These are phyloP conservation scores for Cercospora sesami DNA, from an alignment of 2,329 filamentous ascomycete genomes.

Conservation along the genomic window DNA sequence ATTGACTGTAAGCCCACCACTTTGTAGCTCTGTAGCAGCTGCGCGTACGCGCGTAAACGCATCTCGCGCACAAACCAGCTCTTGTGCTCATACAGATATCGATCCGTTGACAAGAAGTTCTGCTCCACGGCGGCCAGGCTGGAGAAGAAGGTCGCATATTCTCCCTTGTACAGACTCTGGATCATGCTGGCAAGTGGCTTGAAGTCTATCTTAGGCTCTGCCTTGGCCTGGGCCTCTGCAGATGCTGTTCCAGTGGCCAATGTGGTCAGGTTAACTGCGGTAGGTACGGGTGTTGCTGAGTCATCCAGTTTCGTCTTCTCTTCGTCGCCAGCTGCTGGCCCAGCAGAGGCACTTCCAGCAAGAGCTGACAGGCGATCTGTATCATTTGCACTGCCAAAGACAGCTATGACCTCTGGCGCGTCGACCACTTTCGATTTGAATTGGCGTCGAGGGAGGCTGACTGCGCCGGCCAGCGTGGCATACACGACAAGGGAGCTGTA, in stretches of 20 bases:
- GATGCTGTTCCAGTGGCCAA: slow-evolving; percentile 62
- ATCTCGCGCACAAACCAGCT: slow-evolving; percentile 98
- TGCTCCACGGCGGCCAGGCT: slow-evolving; percentile 88
- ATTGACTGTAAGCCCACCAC: slow-evolving; percentile 97
- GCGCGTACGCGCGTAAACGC: slow-evolving; percentile 92
- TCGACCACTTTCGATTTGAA: slow-evolving; percentile 99
- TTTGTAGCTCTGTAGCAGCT: slow-evolving; percentile 94
- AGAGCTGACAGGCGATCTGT: slow-evolving; percentile 85
- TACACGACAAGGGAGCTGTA: slow-evolving; percentile 95
- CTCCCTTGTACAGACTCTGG: slow-evolving; percentile 85
- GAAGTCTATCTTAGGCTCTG: slow-evolving; percentile 84
- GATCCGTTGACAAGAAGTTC: slow-evolving; percentile 88
- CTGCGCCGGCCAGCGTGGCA: slow-evolving; percentile 88
- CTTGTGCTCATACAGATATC: slow-evolving; percentile 93
- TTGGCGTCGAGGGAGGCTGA: slow-evolving; percentile 93
- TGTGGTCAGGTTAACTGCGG: slow-evolving; percentile 84
- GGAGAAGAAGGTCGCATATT: slow-evolving; percentile 92
- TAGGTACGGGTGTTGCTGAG: slow-evolving; percentile 49
- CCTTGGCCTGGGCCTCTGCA: slow-evolving; percentile 65
- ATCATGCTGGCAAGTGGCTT: slow-evolving; percentile 83
- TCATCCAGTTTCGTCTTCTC: slow-evolving; percentile 57
- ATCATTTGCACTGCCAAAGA: slow-evolving; percentile 71
- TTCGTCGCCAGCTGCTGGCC: slow-evolving; percentile 73
- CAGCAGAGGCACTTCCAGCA: slow-evolving; percentile 75
- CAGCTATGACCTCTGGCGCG: slow-evolving; percentile 95